Conservation (phyloP, 768 basidiomycete genomes). For the Pholiota molesta region DNA sequence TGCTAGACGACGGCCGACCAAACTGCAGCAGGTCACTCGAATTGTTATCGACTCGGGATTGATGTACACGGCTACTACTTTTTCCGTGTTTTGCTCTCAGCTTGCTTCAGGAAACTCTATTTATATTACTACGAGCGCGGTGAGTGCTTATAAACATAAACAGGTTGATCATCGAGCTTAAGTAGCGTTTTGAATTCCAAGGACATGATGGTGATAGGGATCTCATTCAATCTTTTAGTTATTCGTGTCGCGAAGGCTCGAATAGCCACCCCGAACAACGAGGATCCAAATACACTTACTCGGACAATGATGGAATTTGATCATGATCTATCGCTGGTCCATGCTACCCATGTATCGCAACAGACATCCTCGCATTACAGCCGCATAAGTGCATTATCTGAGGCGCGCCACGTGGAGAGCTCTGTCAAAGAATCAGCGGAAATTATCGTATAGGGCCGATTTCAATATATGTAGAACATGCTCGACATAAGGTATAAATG, state of each 20-base stretch:
- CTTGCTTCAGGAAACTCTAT: not conserved
- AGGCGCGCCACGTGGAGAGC: not conserved
- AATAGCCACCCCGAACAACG: not conserved
- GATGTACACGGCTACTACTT: conserved; percentile 9
- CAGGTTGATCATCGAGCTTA: not conserved
- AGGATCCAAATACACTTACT: not conserved
- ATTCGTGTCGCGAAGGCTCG: conserved; percentile 8
- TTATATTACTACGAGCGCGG: not conserved
- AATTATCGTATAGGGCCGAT: not conserved
- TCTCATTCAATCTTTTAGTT: conserved; percentile 13
- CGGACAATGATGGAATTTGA: not conserved
- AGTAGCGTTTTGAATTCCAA: not conserved
- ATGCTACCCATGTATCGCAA: not conserved
- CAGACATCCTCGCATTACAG: not conserved
- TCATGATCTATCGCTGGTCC: not conserved
- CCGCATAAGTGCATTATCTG: not conserved
- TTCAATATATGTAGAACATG: no score
- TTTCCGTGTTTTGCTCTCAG: conserved; percentile 2
- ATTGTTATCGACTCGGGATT: conserved; percentile 12
- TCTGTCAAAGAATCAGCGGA: not conserved
- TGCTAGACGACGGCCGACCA: conserved; percentile 2
- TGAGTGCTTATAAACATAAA: not conserved
- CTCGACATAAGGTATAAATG: no score
- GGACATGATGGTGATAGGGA: conserved; percentile 15
- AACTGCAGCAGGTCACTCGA: conserved; percentile 1